These are phyloP conservation scores for Sergeia podlipaevii DNA, from an alignment of 208 protist species.

Conservation along the genomic window DNA sequence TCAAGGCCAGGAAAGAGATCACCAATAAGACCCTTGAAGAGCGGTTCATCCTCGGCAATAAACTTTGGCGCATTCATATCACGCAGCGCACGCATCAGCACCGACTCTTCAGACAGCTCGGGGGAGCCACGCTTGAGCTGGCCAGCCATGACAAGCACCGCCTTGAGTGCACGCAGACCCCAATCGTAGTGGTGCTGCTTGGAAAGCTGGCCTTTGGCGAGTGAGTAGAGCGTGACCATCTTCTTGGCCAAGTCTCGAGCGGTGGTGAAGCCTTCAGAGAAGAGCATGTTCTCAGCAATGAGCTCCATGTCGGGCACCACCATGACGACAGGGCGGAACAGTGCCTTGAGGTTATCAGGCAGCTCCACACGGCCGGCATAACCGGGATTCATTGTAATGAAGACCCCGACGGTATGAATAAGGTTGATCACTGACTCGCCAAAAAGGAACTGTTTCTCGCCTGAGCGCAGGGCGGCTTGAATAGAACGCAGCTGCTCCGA, in stretches of 20 bases:
- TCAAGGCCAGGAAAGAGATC: constrained; percentile 98
- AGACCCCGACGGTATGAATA: constrained; percentile 94
- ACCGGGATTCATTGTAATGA: constrained; percentile 99
- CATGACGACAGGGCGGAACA: constrained; percentile 99
- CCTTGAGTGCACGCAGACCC: constrained; percentile 98
- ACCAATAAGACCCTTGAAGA: constrained; percentile 98
- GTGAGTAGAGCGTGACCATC: constrained; percentile 98
- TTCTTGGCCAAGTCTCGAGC: constrained; percentile 97
- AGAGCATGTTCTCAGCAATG: constrained; percentile 99
- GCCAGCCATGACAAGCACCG: constrained; percentile 98
- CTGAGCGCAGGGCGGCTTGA: constrained; percentile 90
- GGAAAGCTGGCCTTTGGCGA: constrained; percentile 97
- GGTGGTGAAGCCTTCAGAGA: constrained; percentile 97
- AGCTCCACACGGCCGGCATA: constrained; percentile 99
- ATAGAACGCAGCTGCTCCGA: constrained; percentile 98
- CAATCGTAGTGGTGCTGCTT: constrained; percentile 99
- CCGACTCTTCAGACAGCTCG: constrained; percentile 95
- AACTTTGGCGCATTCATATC: constrained; percentile 99
- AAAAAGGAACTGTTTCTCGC: constrained; percentile 91
- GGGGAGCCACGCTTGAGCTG: constrained; percentile 95
- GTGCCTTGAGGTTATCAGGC: constrained; percentile 98
- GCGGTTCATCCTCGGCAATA: constrained; percentile 98
- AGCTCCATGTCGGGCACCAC: constrained; percentile 97
- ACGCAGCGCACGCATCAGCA: constrained; percentile 98
- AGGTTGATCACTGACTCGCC: constrained; percentile 86